Percentiles rank a stretch among this genome's conserved stretches.
Conservation (phyloP, 495 filamentous ascomycete genomes). For the Tetracladium setigerum region DNA sequence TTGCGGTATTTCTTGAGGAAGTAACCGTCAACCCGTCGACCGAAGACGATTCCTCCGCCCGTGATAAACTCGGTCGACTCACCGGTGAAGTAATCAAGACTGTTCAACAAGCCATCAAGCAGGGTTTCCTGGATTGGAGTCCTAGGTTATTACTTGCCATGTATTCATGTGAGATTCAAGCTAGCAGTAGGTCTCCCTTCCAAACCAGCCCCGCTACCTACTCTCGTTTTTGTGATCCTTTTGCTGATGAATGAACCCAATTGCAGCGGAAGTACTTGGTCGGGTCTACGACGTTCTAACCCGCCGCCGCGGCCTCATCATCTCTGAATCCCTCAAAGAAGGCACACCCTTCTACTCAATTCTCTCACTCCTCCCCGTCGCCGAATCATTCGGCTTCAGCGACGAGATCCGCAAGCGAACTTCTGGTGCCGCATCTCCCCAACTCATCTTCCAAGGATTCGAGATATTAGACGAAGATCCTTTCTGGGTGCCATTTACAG, state of each 20-base stretch:
- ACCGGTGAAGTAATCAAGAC: conserved; percentile 89
- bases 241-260: too few species aligned
- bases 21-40: conserved; percentile 51
- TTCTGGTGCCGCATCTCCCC: conserved; percentile 81
- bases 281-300: conserved; percentile 92
- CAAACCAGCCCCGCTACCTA: background rate
- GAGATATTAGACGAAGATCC: conserved; percentile 89
- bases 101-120: conserved; percentile 74
- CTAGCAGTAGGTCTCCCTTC: conserved; percentile 57
- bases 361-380: conserved; percentile 75
- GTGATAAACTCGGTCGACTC: conserved; percentile 68
- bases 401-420: conserved; percentile 95
- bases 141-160: conserved; percentile 92
- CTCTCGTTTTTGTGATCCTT: too few species aligned
- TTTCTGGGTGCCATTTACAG: conserved; percentile 94
- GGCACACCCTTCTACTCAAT: conserved; percentile 96
- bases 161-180: conserved; percentile 97
- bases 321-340: conserved; percentile 86
- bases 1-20: conserved; percentile 87
- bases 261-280: conserved; percentile 80
- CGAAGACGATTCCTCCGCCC: conserved; percentile 35
- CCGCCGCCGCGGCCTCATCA: conserved; percentile 80
- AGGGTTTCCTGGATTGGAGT: conserved; percentile 92
- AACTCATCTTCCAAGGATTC: conserved; percentile 88
- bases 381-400: conserved; percentile 90